These are phyloP conservation scores for Boletus sp. DNA, from an alignment of 1,284 basidiomycete genomes.

Conservation along the genomic window DNA sequence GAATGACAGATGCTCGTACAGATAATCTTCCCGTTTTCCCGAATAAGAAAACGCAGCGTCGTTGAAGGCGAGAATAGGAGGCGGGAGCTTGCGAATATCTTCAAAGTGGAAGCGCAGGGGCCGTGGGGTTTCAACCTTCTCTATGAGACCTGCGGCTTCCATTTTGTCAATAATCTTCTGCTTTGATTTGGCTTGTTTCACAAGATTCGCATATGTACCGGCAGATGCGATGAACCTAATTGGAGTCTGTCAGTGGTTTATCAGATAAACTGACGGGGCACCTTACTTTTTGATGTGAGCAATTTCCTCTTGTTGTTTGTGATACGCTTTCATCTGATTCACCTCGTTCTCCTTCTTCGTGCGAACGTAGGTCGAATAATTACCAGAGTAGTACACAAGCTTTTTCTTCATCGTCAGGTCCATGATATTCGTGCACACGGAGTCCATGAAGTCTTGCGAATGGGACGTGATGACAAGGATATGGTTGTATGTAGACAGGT, in stretches of 20 bases:
- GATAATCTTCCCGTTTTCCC: slow-evolving; percentile 81
- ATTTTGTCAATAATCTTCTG: slow-evolving; percentile 99
- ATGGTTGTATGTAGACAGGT: slow-evolving; percentile 96
- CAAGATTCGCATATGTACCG: slow-evolving; percentile 98
- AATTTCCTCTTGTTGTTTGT: slow-evolving; percentile 98
- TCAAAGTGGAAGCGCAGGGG: slow-evolving; percentile 94
- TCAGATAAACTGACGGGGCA: neutral
- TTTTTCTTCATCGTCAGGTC: slow-evolving; percentile 90
- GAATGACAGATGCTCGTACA: slow-evolving; percentile 87
- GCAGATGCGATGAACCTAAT: slow-evolving; percentile 92
- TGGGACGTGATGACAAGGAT: slow-evolving; percentile 96
- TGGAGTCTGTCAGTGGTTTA: slow-evolving; percentile 11
- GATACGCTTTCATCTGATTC: slow-evolving; percentile 99
- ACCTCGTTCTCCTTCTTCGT: slow-evolving; percentile 97
- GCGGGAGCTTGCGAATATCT: slow-evolving; percentile 89
- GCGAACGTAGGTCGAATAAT: slow-evolving; percentile 94
- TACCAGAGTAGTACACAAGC: slow-evolving; percentile 91
- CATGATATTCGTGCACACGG: slow-evolving; percentile 96
- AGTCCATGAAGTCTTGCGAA: slow-evolving; percentile 99
- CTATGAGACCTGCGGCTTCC: slow-evolving; percentile 97
- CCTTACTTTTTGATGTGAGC: slow-evolving; percentile 91
- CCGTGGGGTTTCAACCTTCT: slow-evolving; percentile 77
- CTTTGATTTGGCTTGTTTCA: slow-evolving; percentile 98
- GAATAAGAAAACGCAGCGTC: slow-evolving; percentile 95
- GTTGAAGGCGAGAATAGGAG: slow-evolving; percentile 95